Conservation (phyloP, 2,329 filamentous ascomycete genomes). For the Venturia nashicola region DNA sequence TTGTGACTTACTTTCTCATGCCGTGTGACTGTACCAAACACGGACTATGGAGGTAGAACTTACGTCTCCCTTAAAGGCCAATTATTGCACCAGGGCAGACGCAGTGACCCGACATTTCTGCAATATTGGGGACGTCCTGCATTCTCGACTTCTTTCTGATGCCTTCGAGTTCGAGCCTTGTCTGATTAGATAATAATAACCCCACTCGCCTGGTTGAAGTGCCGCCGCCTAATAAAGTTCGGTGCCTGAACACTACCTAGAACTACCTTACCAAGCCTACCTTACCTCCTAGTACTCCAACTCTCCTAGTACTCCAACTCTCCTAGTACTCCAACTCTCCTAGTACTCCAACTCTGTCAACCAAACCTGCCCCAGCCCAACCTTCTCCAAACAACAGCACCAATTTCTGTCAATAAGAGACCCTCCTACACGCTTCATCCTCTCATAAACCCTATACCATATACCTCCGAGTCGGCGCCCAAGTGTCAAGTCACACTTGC, state of each 20-base stretch:
- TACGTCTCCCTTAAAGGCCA: background rate
- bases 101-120: background rate
- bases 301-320: no score
- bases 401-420: background rate
- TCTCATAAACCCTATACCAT: background rate
- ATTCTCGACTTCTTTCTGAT: no score
- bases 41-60: background rate
- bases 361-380: background rate
- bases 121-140: background rate
- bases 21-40: background rate
- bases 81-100: background rate
- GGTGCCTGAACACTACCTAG: no score
- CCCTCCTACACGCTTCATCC: background rate
- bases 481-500: conserved; percentile 9
- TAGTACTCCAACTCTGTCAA: background rate
- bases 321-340: no score
- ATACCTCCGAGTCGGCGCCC: background rate
- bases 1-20: background rate
- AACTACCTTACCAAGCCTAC: no score
- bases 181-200: background rate
- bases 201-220: no score
- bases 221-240: background rate
- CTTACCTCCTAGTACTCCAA: background rate
- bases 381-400: background rate
- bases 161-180: background rate